Conservation (phyloP, 495 filamentous ascomycete genomes). For the Jackrogersella multiformis region DNA sequence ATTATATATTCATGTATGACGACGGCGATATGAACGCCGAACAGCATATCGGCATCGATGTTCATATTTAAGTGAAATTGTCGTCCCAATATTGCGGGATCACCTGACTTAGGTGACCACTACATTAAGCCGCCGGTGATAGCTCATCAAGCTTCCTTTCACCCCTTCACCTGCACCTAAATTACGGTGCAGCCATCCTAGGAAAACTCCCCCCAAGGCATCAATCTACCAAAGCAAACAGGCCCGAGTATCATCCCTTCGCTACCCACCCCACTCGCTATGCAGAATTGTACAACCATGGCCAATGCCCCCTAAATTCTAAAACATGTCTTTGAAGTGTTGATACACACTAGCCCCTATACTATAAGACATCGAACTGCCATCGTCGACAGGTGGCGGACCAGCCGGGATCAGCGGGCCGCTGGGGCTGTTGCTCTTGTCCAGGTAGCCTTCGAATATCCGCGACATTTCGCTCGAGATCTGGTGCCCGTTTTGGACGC, state of each 20-base stretch:
- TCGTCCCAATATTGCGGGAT: too few species aligned
- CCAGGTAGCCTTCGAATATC: slow-evolving; percentile 55
- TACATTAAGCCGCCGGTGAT: too few species aligned
- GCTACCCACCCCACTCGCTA: not conserved
- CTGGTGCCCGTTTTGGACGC: slow-evolving; percentile 49
- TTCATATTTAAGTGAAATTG: too few species aligned
- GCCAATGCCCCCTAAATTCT: not conserved
- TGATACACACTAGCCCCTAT: slow-evolving; percentile 42
- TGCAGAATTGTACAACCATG: not conserved
- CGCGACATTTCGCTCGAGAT: slow-evolving; percentile 58
- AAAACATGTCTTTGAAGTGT: slow-evolving; percentile 49
- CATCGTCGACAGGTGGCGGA: slow-evolving; percentile 5
- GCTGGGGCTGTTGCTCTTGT: slow-evolving; percentile 34
- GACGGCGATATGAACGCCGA: too few species aligned
- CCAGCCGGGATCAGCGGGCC: slow-evolving; percentile 14
- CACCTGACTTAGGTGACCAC: too few species aligned
- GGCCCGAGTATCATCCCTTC: not conserved
- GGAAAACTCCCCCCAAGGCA: not conserved
- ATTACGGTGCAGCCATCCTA: too few species aligned
- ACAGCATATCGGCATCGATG: too few species aligned
- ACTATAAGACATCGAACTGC: slow-evolving; percentile 15
- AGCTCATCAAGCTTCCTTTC: too few species aligned
- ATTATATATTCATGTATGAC: too few species aligned
- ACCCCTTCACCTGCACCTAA: too few species aligned
- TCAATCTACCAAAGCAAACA: not conserved